A percentile compares a stretch with the other conserved stretches of the same genome.
phyloP scores from a whole-genome alignment of 2,329 filamentous ascomycete species.

The Sporothrix curviconia region DNA sequence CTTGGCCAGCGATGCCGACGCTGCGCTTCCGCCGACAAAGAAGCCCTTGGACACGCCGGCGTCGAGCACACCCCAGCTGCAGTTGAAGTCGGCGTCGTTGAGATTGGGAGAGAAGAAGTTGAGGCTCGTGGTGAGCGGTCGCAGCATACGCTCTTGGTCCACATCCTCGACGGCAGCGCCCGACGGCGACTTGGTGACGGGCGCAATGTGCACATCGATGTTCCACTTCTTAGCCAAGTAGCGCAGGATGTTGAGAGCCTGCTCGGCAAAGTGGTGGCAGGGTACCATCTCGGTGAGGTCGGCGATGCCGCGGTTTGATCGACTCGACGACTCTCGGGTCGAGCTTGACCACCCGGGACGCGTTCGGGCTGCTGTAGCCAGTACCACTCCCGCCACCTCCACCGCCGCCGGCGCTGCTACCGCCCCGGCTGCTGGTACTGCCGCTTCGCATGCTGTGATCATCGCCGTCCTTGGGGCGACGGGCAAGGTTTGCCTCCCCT shows the following conservation, averaged over 20 bases:
- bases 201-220: conserved; percentile 42
- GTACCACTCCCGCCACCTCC: not conserved
- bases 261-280: conserved; percentile 55
- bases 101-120: conserved; percentile 53
- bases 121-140: conserved; percentile 44
- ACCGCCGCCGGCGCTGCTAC: not conserved
- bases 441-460: not conserved
- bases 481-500: not conserved
- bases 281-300: conserved; percentile 56
- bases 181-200: conserved; percentile 14
- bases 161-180: not conserved
- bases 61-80: conserved; percentile 34
- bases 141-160: conserved; percentile 24
- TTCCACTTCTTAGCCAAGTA: conserved; percentile 55
- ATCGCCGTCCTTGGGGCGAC: not conserved
- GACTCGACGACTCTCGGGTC: conserved; percentile 37
- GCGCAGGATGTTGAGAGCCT: conserved; percentile 53
- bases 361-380: not conserved
- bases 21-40: not conserved
- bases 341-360: conserved; percentile 16
- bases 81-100: conserved; percentile 41
- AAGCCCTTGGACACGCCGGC: conserved; percentile 2
- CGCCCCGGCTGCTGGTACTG: not conserved
- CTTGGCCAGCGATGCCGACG: conserved; percentile 9
- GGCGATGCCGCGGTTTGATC: conserved; percentile 47